phyloP scores from a whole-genome alignment of 805 yeast species.

The Lachancea sp. region DNA sequence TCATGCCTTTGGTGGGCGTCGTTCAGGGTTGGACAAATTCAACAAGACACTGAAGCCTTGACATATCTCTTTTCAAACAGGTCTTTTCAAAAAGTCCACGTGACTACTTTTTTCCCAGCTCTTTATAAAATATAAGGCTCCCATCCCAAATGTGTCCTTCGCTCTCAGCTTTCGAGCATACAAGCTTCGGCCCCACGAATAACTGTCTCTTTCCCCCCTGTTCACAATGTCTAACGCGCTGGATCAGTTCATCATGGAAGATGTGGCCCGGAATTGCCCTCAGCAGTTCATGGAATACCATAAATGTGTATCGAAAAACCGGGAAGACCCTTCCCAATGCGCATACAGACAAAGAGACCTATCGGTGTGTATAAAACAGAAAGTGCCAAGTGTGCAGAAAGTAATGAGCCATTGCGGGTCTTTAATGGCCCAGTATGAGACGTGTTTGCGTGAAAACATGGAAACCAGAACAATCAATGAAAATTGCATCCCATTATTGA shows the following conservation, averaged over 20 bases:
- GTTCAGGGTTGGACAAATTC: too few relatives aligned
- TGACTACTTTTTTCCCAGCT: too few relatives aligned
- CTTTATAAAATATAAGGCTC: too few relatives aligned
- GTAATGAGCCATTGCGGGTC: constrained; percentile 58
- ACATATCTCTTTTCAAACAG: too few relatives aligned
- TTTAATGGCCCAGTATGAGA: constrained; percentile 56
- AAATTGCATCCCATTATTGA: constrained; percentile 49
- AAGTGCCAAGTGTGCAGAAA: constrained; percentile 66
- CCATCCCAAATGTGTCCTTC: too few relatives aligned
- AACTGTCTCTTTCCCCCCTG: too few relatives aligned
- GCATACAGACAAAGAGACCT: constrained; percentile 48
- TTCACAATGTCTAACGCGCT: constrained; percentile 35
- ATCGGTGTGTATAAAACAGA: constrained; percentile 53
- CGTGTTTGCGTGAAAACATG: constrained; percentile 48
- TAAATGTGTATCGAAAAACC: constrained; percentile 58
- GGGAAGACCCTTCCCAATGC: constrained; percentile 47
- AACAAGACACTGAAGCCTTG: too few relatives aligned
- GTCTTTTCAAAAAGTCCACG: too few relatives aligned
- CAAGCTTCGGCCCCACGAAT: too few relatives aligned
- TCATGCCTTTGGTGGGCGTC: too few relatives aligned
- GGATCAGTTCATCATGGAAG: constrained; percentile 73
- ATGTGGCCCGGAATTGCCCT: constrained; percentile 73
- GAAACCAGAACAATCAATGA: constrained; percentile 35
- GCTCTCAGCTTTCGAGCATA: too few relatives aligned
- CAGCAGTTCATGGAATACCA: constrained; percentile 66